Evolutionary conservation across 139 green algal species (phyloP).

Genomic region (Protoeuglena noctilucae): DNA sequence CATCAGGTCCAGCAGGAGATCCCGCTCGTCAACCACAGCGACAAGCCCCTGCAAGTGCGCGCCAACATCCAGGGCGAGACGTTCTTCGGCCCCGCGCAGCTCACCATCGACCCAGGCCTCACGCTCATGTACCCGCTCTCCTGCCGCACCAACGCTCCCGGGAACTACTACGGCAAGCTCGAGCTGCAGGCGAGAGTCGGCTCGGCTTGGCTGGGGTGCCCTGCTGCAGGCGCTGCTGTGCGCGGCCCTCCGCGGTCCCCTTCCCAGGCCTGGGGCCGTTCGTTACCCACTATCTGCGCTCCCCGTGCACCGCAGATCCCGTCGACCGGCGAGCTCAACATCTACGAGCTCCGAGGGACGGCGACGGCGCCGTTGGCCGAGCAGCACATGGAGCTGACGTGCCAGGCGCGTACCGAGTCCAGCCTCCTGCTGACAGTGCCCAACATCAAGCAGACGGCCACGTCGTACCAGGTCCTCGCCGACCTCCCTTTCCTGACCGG

Average conservation of each 20-base stretch:
- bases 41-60: slow-evolving; percentile 19
- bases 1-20: slow-evolving; percentile 36
- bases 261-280: no score
- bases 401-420: slow-evolving; percentile 4
- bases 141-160: slow-evolving; percentile 34
- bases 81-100: slow-evolving; percentile 32
- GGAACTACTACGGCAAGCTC: slow-evolving; percentile 28
- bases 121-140: slow-evolving; percentile 33
- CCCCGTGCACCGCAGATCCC: no score
- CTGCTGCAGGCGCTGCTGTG: no score
- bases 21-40: slow-evolving; percentile 40
- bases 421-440: slow-evolving; percentile 18
- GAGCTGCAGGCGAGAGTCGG: no score
- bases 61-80: slow-evolving; percentile 16
- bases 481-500: slow-evolving; percentile 38
- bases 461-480: slow-evolving; percentile 26
- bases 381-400: slow-evolving; percentile 40
- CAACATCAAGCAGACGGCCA: slow-evolving; percentile 27
- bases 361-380: slow-evolving; percentile 41
- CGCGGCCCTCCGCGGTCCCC: no score
- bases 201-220: no score
- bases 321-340: slow-evolving; percentile 29
- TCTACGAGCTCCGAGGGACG: slow-evolving; percentile 36
- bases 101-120: slow-evolving; percentile 25
- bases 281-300: no score